Percentiles rank a stretch among this genome's conserved stretches.
These are phyloP conservation scores for Globisporangium sylvaticum DNA, from an alignment of 352 stramenopile species.

Conservation along the genomic window DNA sequence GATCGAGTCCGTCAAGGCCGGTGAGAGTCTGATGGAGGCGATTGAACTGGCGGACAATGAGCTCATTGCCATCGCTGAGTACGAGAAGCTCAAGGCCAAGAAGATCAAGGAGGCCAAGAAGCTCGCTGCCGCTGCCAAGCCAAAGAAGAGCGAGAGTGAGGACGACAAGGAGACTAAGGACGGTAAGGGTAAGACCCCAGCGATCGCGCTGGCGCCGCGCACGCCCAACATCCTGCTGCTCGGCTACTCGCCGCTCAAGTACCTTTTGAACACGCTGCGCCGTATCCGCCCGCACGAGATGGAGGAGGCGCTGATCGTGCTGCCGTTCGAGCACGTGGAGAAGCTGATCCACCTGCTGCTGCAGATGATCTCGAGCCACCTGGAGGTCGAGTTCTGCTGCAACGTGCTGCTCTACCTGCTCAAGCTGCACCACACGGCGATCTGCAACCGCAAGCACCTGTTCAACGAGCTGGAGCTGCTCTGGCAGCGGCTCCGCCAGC, in stretches of 20 bases:
- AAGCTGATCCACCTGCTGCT: constrained; percentile 91
- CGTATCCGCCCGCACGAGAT: constrained; percentile 93
- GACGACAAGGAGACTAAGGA: constrained; percentile 30
- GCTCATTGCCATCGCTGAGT: constrained; percentile 80
- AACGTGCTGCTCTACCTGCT: constrained; percentile 72
- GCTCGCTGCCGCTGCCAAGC: not conserved
- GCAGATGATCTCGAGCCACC: constrained; percentile 79
- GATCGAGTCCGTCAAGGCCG: constrained; percentile 88
- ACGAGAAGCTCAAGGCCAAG: constrained; percentile 60
- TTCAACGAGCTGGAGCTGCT: constrained; percentile 80
- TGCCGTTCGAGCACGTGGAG: constrained; percentile 96
- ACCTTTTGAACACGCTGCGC: constrained; percentile 92
- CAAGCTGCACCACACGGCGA: constrained; percentile 74
- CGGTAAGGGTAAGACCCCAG: constrained; percentile 34
- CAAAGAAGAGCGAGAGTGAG: constrained; percentile 4
- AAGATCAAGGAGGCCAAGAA: constrained; percentile 46
- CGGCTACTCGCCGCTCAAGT: constrained; percentile 91
- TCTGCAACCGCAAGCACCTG: constrained; percentile 58
- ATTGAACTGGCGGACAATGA: constrained; percentile 93
- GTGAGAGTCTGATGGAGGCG: constrained; percentile 93
- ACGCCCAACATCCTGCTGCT: constrained; percentile 93
- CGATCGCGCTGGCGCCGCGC: constrained; percentile 28
- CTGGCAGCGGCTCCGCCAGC: constrained; percentile 65
- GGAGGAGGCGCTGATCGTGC: constrained; percentile 96
- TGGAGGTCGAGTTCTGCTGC: constrained; percentile 93